Base-by-base conservation (phyloP, 2,329 filamentous ascomycete genomes). In the Fusarium nisikadoi region DNA sequence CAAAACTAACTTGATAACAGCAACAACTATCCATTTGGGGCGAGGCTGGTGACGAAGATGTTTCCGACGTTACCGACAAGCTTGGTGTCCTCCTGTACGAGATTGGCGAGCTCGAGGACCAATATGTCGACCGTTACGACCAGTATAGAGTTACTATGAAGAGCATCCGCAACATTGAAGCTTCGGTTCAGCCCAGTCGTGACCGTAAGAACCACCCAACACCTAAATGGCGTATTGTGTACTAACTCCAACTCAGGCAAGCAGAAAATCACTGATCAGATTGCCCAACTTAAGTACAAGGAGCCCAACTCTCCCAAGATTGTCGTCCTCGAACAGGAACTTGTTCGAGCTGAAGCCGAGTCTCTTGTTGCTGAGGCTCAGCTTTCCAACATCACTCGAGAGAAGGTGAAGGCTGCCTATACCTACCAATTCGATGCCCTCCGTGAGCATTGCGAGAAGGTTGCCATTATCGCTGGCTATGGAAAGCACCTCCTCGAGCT, bases 1-100 rank as follows among this genome's bases (percentile, higher is more conserved):
- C 12, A 17, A 41, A 17, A 64, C 75, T 79, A 38, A 75, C 66
- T 50, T 35, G 23, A 31, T 74, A 97, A 31, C 75, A 97, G 94
- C 94, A 98, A 94, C 96, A 99, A 95, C 89, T 99, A 27, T 98
- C 96, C 60, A 90, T 98, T 79, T 99, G 96, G 96, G 96, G 96
- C 74, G 96, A 99, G 83, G 90, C 88, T 67, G 95, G 94, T 81
- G 96, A 99, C 79, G 96, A 99, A 79, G 96, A 99, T 79, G 96
- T 99, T 65, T 98, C 95, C 75, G 96, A 99, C 84, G 94, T 99
- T 77, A 99, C 96, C 72, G 96, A 99, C 88, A 99, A 99, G 87
- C 91, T 99, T 65, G 96, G 96, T 79, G 96, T 99, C 54, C 87
- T 99, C 78, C 93, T 99, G 78, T 99, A 98, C 86, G 95, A 98